Evolutionary conservation across 2,329 filamentous ascomycete genomes (phyloP).

Genomic region (Colletotrichum trifolii): DNA sequence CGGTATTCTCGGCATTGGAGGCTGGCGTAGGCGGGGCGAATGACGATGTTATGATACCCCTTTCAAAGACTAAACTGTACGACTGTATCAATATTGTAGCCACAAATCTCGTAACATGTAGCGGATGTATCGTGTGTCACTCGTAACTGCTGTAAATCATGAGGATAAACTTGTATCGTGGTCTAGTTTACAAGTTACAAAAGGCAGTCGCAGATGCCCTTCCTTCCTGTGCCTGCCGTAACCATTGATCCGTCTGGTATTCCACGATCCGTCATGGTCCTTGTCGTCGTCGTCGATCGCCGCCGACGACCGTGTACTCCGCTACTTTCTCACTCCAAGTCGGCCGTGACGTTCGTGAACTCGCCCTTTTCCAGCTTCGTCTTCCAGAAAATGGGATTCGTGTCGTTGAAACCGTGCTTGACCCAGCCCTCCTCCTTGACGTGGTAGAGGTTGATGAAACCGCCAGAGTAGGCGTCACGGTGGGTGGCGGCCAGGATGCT

Average conservation of each 20-base stretch:
- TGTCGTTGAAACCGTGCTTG: slow-evolving; percentile 97
- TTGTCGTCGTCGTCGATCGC: slow-evolving; percentile 1
- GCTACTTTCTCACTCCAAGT: slow-evolving; percentile 64
- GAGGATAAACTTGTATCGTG: slow-evolving; percentile 36
- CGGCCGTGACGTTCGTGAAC: slow-evolving; percentile 93
- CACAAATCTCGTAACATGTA: neutral
- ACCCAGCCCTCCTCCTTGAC: slow-evolving; percentile 99
- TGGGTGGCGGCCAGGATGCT: slow-evolving; percentile 97
- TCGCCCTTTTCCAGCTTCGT: slow-evolving; percentile 98
- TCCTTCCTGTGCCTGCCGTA: slow-evolving; percentile 5
- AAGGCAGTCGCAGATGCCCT: slow-evolving; percentile 13
- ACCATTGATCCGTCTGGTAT: slow-evolving; percentile 20
- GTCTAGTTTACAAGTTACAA: slow-evolving; percentile 39
- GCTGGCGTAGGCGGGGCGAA: slow-evolving; percentile 52
- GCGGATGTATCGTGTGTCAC: too few species aligned
- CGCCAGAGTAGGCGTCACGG: slow-evolving; percentile 97
- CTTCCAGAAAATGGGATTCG: slow-evolving; percentile 99
- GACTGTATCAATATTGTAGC: neutral
- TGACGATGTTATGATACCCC: slow-evolving; percentile 26
- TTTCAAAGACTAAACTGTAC: neutral
- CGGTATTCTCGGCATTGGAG: slow-evolving; percentile 72
- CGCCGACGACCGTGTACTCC: neutral
- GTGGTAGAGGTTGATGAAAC: slow-evolving; percentile 98
- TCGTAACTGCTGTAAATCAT: neutral
- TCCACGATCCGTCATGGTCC: slow-evolving; percentile 6